phyloP scores from a whole-genome alignment of 805 yeast species.

The Candida coleopterorum region DNA sequence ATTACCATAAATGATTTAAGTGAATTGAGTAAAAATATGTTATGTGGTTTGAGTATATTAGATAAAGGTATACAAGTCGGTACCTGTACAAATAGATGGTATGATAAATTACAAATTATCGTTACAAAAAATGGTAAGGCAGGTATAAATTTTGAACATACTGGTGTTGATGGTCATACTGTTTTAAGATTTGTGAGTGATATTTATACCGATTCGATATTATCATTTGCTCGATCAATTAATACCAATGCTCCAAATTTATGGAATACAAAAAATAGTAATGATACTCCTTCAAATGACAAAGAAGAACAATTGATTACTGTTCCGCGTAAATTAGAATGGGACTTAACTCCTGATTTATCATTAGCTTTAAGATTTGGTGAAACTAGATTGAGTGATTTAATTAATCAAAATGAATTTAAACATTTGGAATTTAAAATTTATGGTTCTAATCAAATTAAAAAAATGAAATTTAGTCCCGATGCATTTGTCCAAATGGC shows the following conservation, averaged over 20 bases:
- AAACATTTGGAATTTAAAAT: slow-evolving; percentile 68
- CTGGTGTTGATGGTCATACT: slow-evolving; percentile 95
- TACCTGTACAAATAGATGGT: slow-evolving; percentile 93
- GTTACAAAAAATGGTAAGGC: slow-evolving; percentile 87
- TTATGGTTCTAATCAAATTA: slow-evolving; percentile 74
- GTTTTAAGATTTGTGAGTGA: slow-evolving; percentile 84
- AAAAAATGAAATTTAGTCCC: slow-evolving; percentile 82
- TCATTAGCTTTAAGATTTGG: slow-evolving; percentile 82
- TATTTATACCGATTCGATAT: slow-evolving; percentile 84
- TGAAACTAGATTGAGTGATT: slow-evolving; percentile 81
- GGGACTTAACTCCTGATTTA: slow-evolving; percentile 75
- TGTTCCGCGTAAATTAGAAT: slow-evolving; percentile 81
- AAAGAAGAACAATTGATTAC: slow-evolving; percentile 45
- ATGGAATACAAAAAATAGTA: slow-evolving; percentile 44
- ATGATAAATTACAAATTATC: slow-evolving; percentile 84
- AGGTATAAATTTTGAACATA: slow-evolving; percentile 89
- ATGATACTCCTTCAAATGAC: slow-evolving; percentile 11
- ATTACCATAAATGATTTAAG: slow-evolving; percentile 57
- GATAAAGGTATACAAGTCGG: slow-evolving; percentile 89
- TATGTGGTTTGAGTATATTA: slow-evolving; percentile 77
- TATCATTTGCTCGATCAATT: slow-evolving; percentile 79
- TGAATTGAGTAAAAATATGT: slow-evolving; percentile 75
- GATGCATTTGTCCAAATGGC: slow-evolving; percentile 95
- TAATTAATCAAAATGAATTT: slow-evolving; percentile 86
- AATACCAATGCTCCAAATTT: slow-evolving; percentile 71